Evolutionary conservation across 2,329 filamentous ascomycete species (phyloP).

Genomic region (Colletotrichum eremochloae): DNA sequence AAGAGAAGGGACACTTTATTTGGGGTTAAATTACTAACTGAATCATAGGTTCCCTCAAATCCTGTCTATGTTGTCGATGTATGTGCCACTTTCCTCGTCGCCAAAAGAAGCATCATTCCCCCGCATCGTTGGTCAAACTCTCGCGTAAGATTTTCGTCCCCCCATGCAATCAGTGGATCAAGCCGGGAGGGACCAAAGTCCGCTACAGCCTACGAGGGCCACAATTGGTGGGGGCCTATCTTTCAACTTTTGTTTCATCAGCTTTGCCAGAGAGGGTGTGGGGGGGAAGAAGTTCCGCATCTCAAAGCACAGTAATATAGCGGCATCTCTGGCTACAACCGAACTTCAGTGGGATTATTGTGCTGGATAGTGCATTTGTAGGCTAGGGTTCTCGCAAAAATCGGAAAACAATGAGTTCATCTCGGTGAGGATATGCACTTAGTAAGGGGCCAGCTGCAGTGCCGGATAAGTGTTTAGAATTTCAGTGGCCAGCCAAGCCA

Average conservation of each 20-base stretch:
- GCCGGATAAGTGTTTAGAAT: background rate
- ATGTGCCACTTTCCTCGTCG: background rate
- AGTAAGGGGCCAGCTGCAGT: background rate
- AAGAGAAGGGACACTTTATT: background rate
- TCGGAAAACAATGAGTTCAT: background rate
- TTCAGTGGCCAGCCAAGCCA: conserved; percentile 22
- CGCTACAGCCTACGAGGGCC: background rate
- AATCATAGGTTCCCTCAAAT: background rate
- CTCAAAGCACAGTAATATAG: conserved; percentile 3
- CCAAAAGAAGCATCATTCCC: background rate
- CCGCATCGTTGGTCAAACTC: conserved; percentile 29
- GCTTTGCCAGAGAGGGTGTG: background rate
- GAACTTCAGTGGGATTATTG: background rate
- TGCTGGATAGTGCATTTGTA: too few species aligned
- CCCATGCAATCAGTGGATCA: conserved; percentile 29
- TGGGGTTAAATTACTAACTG: background rate
- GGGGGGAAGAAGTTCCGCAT: conserved; percentile 4
- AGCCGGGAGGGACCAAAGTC: background rate
- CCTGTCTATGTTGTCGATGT: background rate
- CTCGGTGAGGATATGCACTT: background rate
- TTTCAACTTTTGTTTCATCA: background rate
- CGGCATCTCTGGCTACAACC: background rate
- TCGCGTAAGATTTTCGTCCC: conserved; percentile 37
- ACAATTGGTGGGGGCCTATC: background rate
- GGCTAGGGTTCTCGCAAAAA: background rate